Percentiles rank a stretch among this genome's conserved stretches.
phyloP scores from a whole-genome alignment of 345 rosid species.

The Eucalyptus guilfoylei region DNA sequence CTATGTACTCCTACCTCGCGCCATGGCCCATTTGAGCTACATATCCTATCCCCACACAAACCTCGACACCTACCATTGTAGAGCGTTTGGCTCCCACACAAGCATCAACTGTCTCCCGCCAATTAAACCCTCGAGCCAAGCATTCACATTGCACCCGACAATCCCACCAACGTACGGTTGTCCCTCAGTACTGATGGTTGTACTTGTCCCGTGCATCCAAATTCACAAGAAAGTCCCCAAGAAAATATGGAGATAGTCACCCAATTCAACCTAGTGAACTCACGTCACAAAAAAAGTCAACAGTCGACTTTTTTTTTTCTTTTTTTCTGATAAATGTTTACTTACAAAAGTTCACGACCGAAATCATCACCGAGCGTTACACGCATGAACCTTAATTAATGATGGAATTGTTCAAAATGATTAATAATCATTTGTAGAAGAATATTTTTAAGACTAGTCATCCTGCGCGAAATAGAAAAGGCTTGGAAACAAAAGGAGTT shows the following conservation, averaged over 20 bases:
- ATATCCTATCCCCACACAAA: background rate
- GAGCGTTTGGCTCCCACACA: background rate
- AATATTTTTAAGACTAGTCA: background rate
- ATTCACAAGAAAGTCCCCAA: background rate
- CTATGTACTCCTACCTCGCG: background rate
- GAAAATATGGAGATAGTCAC: background rate
- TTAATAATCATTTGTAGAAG: background rate
- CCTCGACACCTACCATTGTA: background rate
- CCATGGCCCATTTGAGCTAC: background rate
- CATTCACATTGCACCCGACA: background rate
- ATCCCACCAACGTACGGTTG: background rate
- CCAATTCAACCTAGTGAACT: background rate
- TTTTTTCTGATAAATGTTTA: background rate
- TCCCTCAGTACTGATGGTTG: background rate
- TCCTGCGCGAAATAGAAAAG: background rate
- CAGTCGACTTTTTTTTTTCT: accelerated
- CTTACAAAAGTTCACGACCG: background rate
- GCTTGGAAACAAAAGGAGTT: background rate
- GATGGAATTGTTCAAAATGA: background rate
- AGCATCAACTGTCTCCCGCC: background rate
- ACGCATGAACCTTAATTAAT: background rate
- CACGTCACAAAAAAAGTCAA: background rate
- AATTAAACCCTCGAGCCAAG: background rate
- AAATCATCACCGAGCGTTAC: background rate
- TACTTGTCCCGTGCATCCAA: background rate